These are phyloP conservation scores for Avena sativa DNA, from an alignment of 176 grass and related monocot genomes.

Conservation along the genomic window DNA sequence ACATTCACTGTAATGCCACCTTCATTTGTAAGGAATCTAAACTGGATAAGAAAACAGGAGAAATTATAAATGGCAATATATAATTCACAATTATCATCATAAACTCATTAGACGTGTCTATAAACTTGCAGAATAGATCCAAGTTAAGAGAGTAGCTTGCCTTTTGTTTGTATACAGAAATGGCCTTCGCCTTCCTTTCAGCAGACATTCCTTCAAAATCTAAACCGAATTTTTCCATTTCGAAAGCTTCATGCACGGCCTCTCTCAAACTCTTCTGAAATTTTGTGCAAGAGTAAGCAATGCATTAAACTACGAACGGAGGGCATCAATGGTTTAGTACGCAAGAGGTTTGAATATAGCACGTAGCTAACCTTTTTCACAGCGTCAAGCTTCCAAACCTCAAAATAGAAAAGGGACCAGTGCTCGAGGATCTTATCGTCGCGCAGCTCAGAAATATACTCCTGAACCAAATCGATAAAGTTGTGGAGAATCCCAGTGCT, in stretches of 20 bases:
- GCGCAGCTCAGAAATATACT: neutral
- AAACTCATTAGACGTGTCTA: neutral
- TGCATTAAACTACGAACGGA: neutral
- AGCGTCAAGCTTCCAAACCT: slow-evolving; percentile 10
- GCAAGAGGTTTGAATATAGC: neutral
- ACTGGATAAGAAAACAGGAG: neutral
- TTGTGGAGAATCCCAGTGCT: neutral
- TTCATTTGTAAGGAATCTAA: neutral
- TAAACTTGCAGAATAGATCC: neutral
- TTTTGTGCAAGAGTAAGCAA: neutral
- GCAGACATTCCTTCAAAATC: neutral
- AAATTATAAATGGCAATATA: neutral
- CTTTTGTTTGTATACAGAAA: neutral
- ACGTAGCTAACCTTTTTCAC: slow-evolving; percentile 15
- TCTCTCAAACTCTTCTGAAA: neutral
- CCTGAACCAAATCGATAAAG: slow-evolving; percentile 2
- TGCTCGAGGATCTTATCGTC: neutral
- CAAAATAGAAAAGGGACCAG: neutral
- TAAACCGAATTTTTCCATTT: neutral
- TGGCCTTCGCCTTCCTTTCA: neutral
- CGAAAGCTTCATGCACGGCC: neutral
- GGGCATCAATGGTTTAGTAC: neutral
- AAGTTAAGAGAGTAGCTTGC: neutral
- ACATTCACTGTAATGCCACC: neutral
- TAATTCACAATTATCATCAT: neutral